Evolutionary conservation across 176 grass and related monocot genomes (phyloP), one percentile per base, ranked within the genome.

Genomic region (Phragmites australis): DNA sequence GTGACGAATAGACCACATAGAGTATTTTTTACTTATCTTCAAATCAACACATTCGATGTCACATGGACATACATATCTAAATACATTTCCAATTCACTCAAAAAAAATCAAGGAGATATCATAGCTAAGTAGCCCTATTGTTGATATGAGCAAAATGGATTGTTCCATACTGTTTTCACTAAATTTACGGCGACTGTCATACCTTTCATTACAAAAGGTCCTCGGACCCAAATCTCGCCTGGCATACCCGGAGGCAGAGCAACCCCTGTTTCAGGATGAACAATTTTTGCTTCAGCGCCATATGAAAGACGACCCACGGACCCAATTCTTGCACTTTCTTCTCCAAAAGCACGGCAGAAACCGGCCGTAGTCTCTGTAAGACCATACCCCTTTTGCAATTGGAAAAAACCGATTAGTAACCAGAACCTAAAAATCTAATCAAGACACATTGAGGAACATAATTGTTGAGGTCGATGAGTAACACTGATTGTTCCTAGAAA

Each of bases 311-410:
- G 89, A 6, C 89, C 85, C 8, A 61, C 76, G 1, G 89, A 85
- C 32, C 85, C 81, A 22, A 72, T 9, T 29, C 43, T 30, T 30
- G 21, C 15, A 37, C 50, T 82, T 75, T 84, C 81, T 43, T 85
- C 66, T 0, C 74, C 72, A 18, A 48, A 1, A 7, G 2, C 18
- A 15, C 85, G 81, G 77, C 72, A 88, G 61, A 85, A 81, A 29
- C 89, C 86, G 30, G 58, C 16, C 8, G 85, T 69, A 9, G 51
- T 88, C 80, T 91, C 89, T 1, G 89, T 88, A 46, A 88, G 53
- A 49, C 89, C 89, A 55, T 91, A 91, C 39, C 89, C 89, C 86
- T 91, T 82, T 90, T 69, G 65, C 31, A 81, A 55, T 27, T 50
- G n/a, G 8, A 42, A 47, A 44, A 12, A 55, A 6, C 26, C 12